These are phyloP conservation scores for Kalmusia sp. DNA, from an alignment of 2,329 filamentous ascomycete genomes.

Conservation along the genomic window DNA sequence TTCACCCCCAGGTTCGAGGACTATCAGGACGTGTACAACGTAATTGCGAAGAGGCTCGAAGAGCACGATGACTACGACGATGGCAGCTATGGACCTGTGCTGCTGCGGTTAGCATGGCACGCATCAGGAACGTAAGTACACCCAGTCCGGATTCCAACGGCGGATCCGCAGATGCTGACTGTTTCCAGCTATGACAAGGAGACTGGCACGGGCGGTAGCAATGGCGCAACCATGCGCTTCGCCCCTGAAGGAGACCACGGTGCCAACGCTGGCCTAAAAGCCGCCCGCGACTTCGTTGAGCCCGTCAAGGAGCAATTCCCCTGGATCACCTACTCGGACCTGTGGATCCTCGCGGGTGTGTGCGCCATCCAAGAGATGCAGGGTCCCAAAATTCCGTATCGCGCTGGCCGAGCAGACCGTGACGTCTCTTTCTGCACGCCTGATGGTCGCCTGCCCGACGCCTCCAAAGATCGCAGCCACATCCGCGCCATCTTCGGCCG, in stretches of 20 bases:
- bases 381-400: conserved; percentile 85
- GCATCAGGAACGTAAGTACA: conserved; percentile 74
- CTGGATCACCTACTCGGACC: conserved; percentile 95
- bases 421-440: conserved; percentile 88
- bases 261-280: conserved; percentile 88
- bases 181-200: conserved; percentile 72
- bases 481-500: conserved; percentile 91
- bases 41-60: conserved; percentile 78
- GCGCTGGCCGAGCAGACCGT: conserved; percentile 82
- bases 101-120: conserved; percentile 93
- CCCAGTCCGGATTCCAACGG: background rate
- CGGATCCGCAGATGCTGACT: conserved; percentile 20
- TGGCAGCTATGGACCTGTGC: conserved; percentile 91
- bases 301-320: conserved; percentile 90
- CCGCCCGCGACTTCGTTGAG: conserved; percentile 90
- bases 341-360: conserved; percentile 91
- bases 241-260: conserved; percentile 87
- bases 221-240: conserved; percentile 97
- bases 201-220: conserved; percentile 89
- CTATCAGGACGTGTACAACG: conserved; percentile 95
- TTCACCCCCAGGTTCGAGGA: conserved; percentile 82
- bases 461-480: conserved; percentile 75
- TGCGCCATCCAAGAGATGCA: conserved; percentile 94
- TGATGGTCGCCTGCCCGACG: conserved; percentile 89
- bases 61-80: conserved; percentile 97